These are phyloP conservation scores for Lepraria neglecta DNA, from an alignment of 495 filamentous ascomycete species.

Conservation along the genomic window DNA sequence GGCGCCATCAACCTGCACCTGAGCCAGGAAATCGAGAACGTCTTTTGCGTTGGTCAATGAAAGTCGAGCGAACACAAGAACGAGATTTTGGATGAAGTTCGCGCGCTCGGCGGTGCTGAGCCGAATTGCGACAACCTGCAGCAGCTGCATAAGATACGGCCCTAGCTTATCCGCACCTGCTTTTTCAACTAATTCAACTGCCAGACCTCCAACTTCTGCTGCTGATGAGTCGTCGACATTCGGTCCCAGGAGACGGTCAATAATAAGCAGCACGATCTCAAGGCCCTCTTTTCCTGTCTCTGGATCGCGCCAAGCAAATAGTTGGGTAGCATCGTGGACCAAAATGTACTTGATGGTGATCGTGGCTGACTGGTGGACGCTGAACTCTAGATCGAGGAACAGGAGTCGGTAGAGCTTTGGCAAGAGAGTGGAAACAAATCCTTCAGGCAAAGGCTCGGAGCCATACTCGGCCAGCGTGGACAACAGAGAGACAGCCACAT, in stretches of 20 bases:
- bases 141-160: conserved; percentile 81
- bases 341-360: conserved; percentile 82
- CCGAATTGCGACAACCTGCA: conserved; percentile 82
- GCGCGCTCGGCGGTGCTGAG: conserved; percentile 73
- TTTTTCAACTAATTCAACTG: conserved; percentile 90
- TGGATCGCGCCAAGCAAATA: conserved; percentile 69
- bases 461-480: conserved; percentile 74
- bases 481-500: conserved; percentile 78
- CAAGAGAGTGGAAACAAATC: conserved; percentile 76
- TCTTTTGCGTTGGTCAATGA: conserved; percentile 78
- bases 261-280: conserved; percentile 82
- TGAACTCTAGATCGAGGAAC: conserved; percentile 67
- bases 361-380: conserved; percentile 74
- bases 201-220: conserved; percentile 90
- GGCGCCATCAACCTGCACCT: conserved; percentile 62
- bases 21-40: conserved; percentile 82
- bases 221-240: conserved; percentile 81
- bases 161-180: conserved; percentile 84
- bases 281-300: conserved; percentile 73
- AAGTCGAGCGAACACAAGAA: conserved; percentile 88
- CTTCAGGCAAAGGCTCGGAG: conserved; percentile 72
- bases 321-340: conserved; percentile 76
- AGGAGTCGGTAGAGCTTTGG: conserved; percentile 81
- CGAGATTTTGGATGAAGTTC: conserved; percentile 83
- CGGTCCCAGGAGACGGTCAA: conserved; percentile 83